These are phyloP conservation scores for Cryptococcus sp. DNA, from an alignment of 1,284 basidiomycete genomes.

Conservation along the genomic window DNA sequence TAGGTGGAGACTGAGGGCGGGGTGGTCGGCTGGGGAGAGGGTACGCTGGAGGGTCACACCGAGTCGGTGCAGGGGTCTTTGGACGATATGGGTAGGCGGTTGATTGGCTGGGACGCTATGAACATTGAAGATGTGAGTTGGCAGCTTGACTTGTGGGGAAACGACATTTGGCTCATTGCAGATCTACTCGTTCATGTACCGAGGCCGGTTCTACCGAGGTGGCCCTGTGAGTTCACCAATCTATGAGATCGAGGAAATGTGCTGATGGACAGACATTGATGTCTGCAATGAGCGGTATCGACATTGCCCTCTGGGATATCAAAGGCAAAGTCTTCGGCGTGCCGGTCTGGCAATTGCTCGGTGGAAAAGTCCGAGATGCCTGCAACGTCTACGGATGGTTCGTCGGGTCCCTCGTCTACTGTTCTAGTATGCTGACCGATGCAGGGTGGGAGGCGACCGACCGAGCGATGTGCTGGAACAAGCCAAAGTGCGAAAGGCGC, in stretches of 20 bases:
- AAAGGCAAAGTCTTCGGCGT: constrained; percentile 72
- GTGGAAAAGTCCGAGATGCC: constrained; percentile 57
- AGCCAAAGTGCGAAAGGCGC: constrained; percentile 57
- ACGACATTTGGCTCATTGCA: constrained; percentile 40
- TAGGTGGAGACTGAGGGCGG: constrained; percentile 57
- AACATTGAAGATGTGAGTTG: constrained; percentile 62
- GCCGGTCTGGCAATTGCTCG: constrained; percentile 67
- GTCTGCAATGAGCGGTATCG: constrained; percentile 51
- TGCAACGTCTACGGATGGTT: constrained; percentile 46
- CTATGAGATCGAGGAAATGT: neutral
- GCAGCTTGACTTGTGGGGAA: neutral
- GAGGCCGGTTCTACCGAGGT: constrained; percentile 65
- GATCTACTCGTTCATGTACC: constrained; percentile 53
- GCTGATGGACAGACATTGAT: constrained; percentile 55
- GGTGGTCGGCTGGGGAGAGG: constrained; percentile 59
- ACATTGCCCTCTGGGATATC: constrained; percentile 64
- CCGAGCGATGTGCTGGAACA: constrained; percentile 60
- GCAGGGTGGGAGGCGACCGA: constrained; percentile 58
- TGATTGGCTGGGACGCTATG: constrained; percentile 58
- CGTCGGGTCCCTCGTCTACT: neutral
- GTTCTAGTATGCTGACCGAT: constrained; percentile 12
- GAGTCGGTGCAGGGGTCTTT: constrained; percentile 70
- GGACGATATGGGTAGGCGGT: constrained; percentile 54
- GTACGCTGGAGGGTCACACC: constrained; percentile 52
- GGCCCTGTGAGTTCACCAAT: constrained; percentile 40